Base-by-base conservation (phyloP, 352 stramenopile genomes). In the Phytophthora hibernalis region DNA sequence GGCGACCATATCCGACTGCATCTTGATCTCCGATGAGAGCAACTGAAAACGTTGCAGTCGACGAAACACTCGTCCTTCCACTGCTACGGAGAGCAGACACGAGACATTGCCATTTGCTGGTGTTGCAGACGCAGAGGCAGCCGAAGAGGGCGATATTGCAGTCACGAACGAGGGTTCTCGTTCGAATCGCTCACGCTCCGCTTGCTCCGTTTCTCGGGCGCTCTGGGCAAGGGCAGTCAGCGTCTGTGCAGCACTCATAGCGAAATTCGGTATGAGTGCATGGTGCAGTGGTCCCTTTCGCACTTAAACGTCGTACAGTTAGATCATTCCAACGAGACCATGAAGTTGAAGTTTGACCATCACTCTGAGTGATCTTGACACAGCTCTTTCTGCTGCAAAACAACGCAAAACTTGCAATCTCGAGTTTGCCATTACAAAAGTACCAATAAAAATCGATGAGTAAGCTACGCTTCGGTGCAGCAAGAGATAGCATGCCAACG, bases 21-120 rank as follows among this genome's bases (percentile, higher is more conserved):
- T 55, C 54, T 77, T 77, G 30, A 79, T 35, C 20, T 70, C 56
- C n/a, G 62, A 58, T 13, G 67, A 38, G 22, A 79, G 40, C 33
- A 77, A 59, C 15, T 76, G 74, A 44, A 79, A 82, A 12, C 63
- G 67, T 38, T 73, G 58, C 13, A 82, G 43, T 38, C 74, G 74
- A 49, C 50, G 70, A 51, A 82, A 82, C 26, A 82, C 74, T 24
- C 74, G 74, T 15, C 74, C 74, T 52, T 74, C 37, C 3, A 82
- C 63, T 16, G 61, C 31, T 6, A 15, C 35, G 12, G 31, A 44
- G 5, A 52, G n/a, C 10, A 54, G n/a, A 35, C 21, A 47, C 20
- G 48, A 51, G 8, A 1, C 6, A 42, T 59, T 42, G 18, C 16
- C 11, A 11, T 47, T n/a, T 9, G 40, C 12, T 5, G 48, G 10